A percentile compares a stretch with the other conserved stretches of the same genome.
Evolutionary conservation across 306 rosid genomes (phyloP).

Genomic region (Prunus salicina): DNA sequence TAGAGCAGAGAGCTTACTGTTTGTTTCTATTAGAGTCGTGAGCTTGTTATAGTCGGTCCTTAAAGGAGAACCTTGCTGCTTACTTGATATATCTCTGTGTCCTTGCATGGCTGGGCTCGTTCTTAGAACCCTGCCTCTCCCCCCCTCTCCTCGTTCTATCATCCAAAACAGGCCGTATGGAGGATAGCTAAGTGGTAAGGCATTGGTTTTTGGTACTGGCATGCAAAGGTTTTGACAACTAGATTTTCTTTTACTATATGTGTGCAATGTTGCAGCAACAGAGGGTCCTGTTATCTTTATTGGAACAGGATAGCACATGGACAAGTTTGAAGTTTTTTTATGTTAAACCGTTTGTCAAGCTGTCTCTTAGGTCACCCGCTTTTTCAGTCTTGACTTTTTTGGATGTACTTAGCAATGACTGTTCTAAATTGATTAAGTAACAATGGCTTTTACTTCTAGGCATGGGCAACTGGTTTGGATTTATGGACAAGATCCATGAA

Average conservation of each 20-base stretch:
- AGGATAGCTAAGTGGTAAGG: no score
- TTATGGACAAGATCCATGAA: conserved; percentile 85
- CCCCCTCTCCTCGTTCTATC: no score
- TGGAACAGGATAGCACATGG: conserved; percentile 87
- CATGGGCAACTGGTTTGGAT: conserved; percentile 88
- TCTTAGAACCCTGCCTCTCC: no score
- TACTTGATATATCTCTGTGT: no score
- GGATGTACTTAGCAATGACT: conserved; percentile 6
- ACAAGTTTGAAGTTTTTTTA: conserved; percentile 87
- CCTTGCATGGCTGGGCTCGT: no score
- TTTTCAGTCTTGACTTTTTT: conserved; percentile 8
- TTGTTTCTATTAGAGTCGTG: no score
- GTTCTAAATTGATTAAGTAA: not conserved
- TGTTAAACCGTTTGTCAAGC: conserved; percentile 82
- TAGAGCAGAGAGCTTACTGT: not conserved
- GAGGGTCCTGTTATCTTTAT: conserved; percentile 85
- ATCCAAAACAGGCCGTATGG: no score
- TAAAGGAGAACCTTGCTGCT: no score
- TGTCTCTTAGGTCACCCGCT: conserved; percentile 42
- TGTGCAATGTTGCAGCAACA: conserved; percentile 62
- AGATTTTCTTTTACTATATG: not conserved
- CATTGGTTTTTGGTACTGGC: no score
- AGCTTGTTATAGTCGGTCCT: no score
- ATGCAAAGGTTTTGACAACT: not conserved
- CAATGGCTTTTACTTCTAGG: conserved; percentile 41